Base-by-base conservation (phyloP, 768 basidiomycete species). In the Macrolepiota fuliginosa region DNA sequence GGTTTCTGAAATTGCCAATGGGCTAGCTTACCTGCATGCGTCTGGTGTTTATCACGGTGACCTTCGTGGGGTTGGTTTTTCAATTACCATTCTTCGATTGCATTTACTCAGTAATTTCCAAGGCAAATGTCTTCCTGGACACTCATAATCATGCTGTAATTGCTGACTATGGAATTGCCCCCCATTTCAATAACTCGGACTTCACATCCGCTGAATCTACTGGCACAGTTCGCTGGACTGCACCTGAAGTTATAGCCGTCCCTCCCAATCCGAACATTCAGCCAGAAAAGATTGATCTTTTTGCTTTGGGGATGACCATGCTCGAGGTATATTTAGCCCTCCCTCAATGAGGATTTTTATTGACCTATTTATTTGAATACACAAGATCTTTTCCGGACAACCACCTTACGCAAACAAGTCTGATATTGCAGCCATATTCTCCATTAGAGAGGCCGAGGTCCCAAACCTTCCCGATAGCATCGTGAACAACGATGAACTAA, bases 111-210 rank as follows among this genome's bases (percentile, higher is more conserved):
- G 22, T 2, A 42, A 4, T 12, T 40, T 49, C 3, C 24, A 17
- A 73, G 72, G 64, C 68, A 39, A 76, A 75, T 57, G 58, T 75
- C 9, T 65, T 76, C 11, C 62, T 76, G 3, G 63, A 69, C 37
- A 54, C 56, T 7, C 39, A 58, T 2, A 65, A 66, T 0, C 65
- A 63, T 46, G 72, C 71, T 22, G 58, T 66, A 11, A 61, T 75
- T 3, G 64, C 67, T n/a, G 74, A 76, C 61, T 71, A 66, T 54
- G 69, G 69, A 11, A 67, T 75, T 17, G 66, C 64, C 1, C 66
- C 65, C 19, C 67, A 71, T 17, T 64, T 72, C 22, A 50, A 67
- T 5, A 22, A 56, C 6, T 55, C 64, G 24, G 65, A 70, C 9
- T 69, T 69, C 51, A 70, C 69, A 6, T 67, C 67, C 1, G 57